Conservation (phyloP, 495 filamentous ascomycete genomes). For the Echria macrotheca region DNA sequence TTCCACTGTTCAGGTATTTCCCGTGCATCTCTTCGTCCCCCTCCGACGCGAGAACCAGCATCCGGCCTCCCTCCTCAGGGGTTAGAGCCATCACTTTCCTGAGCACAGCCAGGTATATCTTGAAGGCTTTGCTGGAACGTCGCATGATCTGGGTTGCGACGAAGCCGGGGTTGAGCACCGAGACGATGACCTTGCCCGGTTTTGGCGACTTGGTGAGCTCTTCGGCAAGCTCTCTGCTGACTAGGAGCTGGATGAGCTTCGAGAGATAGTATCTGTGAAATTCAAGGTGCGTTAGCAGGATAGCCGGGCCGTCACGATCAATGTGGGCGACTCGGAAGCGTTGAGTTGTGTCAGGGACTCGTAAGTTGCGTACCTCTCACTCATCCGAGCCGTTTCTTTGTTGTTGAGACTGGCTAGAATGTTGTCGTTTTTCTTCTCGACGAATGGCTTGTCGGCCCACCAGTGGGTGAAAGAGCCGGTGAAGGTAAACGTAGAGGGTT, state of each 20-base stretch:
- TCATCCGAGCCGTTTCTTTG: slow-evolving; percentile 22
- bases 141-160: slow-evolving; percentile 27
- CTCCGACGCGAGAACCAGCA: slow-evolving; percentile 11
- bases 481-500: slow-evolving; percentile 18
- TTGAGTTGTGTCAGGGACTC: no score
- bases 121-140: slow-evolving; percentile 5
- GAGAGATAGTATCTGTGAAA: slow-evolving; percentile 28
- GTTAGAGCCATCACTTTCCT: not conserved
- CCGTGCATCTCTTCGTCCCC: slow-evolving; percentile 22
- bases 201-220: slow-evolving; percentile 22
- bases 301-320: no score
- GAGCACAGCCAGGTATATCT: slow-evolving; percentile 7
- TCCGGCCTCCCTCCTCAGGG: slow-evolving; percentile 13
- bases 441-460: slow-evolving; percentile 29
- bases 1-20: slow-evolving; percentile 29
- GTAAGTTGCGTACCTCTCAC: slow-evolving; percentile 28
- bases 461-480: slow-evolving; percentile 29
- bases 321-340: no score
- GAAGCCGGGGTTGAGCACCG: slow-evolving; percentile 29
- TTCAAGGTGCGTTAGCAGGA: no score
- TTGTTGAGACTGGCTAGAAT: slow-evolving; percentile 26
- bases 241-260: slow-evolving; percentile 32
- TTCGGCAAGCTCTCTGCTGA: slow-evolving; percentile 27
- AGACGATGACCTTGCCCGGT: slow-evolving; percentile 23
- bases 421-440: slow-evolving; percentile 23